These are phyloP conservation scores for Amanita pseudoporphyria DNA, from an alignment of 768 basidiomycete species.

Conservation along the genomic window DNA sequence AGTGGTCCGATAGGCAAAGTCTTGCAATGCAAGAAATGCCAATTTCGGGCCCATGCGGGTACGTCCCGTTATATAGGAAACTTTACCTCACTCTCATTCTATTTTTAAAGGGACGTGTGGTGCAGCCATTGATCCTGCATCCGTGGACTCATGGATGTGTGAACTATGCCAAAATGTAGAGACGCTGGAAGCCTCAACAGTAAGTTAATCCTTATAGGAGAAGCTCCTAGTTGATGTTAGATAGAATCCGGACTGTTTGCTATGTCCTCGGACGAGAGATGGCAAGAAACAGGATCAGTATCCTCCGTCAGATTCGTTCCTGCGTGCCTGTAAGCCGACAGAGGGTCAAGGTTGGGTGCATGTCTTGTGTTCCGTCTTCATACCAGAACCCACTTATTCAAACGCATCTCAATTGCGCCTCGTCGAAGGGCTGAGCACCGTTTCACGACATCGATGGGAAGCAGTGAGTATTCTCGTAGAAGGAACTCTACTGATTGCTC, in stretches of 20 bases:
- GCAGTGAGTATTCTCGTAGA: conserved; percentile 37
- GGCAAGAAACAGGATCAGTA: conserved; percentile 35
- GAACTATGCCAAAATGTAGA: conserved; percentile 84
- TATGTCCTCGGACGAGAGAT: conserved; percentile 63
- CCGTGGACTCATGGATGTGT: conserved; percentile 73
- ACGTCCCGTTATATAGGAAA: conserved; percentile 13
- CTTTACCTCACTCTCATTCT: conserved; percentile 5
- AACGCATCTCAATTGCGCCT: conserved; percentile 62
- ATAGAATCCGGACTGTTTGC: conserved; percentile 75
- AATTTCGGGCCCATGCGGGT: conserved; percentile 77
- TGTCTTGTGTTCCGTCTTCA: conserved; percentile 81
- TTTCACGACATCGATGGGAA: conserved; percentile 64
- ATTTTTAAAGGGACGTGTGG: conserved; percentile 51
- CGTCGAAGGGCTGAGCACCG: conserved; percentile 79
- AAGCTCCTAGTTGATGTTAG: conserved; percentile 2
- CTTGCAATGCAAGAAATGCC: conserved; percentile 73
- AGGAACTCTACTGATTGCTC: neutral
- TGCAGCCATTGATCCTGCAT: conserved; percentile 49
- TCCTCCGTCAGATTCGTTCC: conserved; percentile 49
- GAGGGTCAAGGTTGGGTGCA: conserved; percentile 94
- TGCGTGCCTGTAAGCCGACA: conserved; percentile 80
- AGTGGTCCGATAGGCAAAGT: conserved; percentile 71
- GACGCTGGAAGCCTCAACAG: conserved; percentile 72
- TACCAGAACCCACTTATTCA: conserved; percentile 75
- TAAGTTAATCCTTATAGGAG: conserved; percentile 23